Conservation (phyloP, 1,139 yeast species). For the Chernovozyma sophiae-reginae region DNA sequence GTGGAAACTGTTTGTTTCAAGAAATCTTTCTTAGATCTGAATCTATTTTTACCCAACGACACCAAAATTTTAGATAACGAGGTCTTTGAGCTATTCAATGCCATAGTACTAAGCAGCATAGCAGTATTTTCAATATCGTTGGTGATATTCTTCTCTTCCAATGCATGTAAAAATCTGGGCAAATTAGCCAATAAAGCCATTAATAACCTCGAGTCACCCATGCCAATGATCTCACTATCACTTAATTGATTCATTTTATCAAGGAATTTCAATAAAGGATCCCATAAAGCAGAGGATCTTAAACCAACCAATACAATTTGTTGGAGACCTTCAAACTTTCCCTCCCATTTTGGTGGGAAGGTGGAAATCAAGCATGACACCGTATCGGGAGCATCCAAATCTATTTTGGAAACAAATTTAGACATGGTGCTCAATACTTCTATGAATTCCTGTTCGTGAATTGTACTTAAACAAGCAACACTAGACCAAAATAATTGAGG, state of each 20-base stretch:
- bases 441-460: conserved; percentile 89
- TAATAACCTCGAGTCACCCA: conserved; percentile 63
- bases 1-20: conserved; percentile 74
- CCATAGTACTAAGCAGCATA: conserved; percentile 52
- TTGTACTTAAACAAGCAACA: conserved; percentile 85
- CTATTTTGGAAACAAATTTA: conserved; percentile 82
- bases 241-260: conserved; percentile 65
- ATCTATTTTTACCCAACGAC: conserved; percentile 72
- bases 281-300: conserved; percentile 77
- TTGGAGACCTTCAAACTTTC: conserved; percentile 85
- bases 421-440: conserved; percentile 81
- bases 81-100: conserved; percentile 52
- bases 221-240: conserved; percentile 77
- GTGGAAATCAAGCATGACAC: conserved; percentile 78
- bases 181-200: conserved; percentile 72
- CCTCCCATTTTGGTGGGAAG: conserved; percentile 96
- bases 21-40: conserved; percentile 86
- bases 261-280: conserved; percentile 67
- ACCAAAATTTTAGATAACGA: conserved; percentile 69
- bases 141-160: conserved; percentile 43
- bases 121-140: conserved; percentile 60
- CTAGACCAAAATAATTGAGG: conserved; percentile 97
- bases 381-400: conserved; percentile 79
- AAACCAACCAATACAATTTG: conserved; percentile 75
- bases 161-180: conserved; percentile 80